phyloP scores from a whole-genome alignment of 2,329 filamentous ascomycete genomes.

The Coniochaeta prunicola region DNA sequence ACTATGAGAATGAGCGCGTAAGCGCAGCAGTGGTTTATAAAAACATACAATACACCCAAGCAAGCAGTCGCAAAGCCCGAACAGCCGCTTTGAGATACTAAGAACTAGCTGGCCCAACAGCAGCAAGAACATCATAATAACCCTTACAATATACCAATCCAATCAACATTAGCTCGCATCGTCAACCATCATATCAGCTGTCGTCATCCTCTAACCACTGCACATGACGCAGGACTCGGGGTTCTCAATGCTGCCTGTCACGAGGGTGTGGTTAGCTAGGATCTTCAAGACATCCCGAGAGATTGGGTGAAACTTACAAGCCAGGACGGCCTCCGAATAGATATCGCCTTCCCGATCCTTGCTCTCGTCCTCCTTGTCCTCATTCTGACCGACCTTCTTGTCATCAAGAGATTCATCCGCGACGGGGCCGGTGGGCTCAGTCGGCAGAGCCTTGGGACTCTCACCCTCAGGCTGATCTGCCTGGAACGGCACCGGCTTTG shows the following conservation, averaged over 20 bases:
- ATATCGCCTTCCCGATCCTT: conserved; percentile 82
- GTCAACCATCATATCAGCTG: conserved; percentile 5
- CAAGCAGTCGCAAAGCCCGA: not conserved
- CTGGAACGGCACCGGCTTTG: conserved; percentile 62
- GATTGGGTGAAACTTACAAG: conserved; percentile 55
- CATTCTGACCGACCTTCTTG: conserved; percentile 53
- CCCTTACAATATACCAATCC: conserved; percentile 1
- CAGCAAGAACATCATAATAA: not conserved
- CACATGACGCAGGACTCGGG: conserved; percentile 95
- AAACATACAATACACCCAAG: not conserved
- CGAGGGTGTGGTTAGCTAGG: not conserved
- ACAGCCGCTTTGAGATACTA: not conserved
- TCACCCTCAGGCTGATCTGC: conserved; percentile 72
- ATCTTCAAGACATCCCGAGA: not conserved
- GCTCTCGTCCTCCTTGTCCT: conserved; percentile 66
- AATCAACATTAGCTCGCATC: conserved; percentile 3
- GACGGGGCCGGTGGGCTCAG: conserved; percentile 57
- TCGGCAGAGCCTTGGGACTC: conserved; percentile 69
- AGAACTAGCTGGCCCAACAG: not conserved
- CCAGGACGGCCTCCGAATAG: conserved; percentile 85
- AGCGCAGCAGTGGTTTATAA: not conserved
- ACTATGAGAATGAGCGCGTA: not conserved
- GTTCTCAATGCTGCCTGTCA: conserved; percentile 85
- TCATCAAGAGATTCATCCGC: conserved; percentile 47
- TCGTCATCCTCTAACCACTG: conserved; percentile 59